phyloP scores from a whole-genome alignment of 805 yeast species.

The Wickerhamomyces mucosus region DNA sequence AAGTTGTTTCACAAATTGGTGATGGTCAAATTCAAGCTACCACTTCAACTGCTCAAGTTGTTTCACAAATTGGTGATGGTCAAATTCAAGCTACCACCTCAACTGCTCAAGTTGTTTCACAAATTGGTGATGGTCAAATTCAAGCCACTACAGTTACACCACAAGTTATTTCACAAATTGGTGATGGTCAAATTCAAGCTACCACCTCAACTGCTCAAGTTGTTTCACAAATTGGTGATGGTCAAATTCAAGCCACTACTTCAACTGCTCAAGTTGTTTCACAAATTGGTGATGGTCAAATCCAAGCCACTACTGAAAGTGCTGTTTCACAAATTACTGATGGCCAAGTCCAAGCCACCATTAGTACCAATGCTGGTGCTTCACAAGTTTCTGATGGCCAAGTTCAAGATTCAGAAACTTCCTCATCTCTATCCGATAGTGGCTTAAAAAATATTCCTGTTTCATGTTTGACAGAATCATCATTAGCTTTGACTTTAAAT shows the following conservation, averaged over 20 bases:
- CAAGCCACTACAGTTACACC: constrained; percentile 16
- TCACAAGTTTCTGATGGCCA: constrained; percentile 20
- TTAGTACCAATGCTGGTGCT: constrained; percentile 52
- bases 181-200: constrained; percentile 18
- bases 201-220: constrained; percentile 18
- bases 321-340: constrained; percentile 13
- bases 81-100: constrained; percentile 37
- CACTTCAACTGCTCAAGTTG: constrained; percentile 17
- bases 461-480: constrained; percentile 37
- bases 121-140: constrained; percentile 16
- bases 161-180: constrained; percentile 15
- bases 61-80: constrained; percentile 50
- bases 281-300: constrained; percentile 13
- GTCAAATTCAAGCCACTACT: constrained; percentile 17
- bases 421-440: not conserved
- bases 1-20: constrained; percentile 18
- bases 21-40: constrained; percentile 26
- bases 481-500: constrained; percentile 48
- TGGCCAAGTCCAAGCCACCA: constrained; percentile 22
- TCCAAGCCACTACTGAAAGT: constrained; percentile 16
- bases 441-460: constrained; percentile 4
- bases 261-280: constrained; percentile 19
- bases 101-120: constrained; percentile 16
- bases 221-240: constrained; percentile 15
- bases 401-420: constrained; percentile 11